phyloP scores from a whole-genome alignment of 768 basidiomycete species.

The Russula vinacea region DNA sequence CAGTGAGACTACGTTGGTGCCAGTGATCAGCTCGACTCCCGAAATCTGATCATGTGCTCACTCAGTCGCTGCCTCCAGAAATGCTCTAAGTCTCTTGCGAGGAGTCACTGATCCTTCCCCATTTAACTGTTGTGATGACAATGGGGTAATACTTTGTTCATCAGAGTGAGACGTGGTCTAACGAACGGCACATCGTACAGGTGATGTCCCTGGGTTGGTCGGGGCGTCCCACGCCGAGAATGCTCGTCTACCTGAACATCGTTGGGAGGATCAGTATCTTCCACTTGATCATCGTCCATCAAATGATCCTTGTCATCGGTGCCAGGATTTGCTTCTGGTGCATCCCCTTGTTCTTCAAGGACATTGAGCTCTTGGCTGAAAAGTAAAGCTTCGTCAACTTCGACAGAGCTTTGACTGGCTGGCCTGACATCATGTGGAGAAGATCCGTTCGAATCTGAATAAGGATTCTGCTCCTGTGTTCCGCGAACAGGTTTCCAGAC shows the following conservation, averaged over 20 bases:
- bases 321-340: constrained; percentile 31
- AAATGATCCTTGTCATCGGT: constrained; percentile 34
- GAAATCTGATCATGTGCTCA: constrained; percentile 5
- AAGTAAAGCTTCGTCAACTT: constrained; percentile 54
- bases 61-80: background rate
- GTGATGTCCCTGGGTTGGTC: constrained; percentile 1
- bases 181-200: constrained; percentile 1
- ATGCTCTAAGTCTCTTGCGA: constrained; percentile 19
- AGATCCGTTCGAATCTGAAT: constrained; percentile 20
- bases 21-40: background rate
- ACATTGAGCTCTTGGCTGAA: constrained; percentile 49
- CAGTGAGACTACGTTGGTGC: background rate
- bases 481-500: constrained; percentile 50
- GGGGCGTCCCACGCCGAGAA: constrained; percentile 12
- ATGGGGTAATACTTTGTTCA: background rate
- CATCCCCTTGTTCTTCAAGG: constrained; percentile 37
- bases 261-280: constrained; percentile 36
- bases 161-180: background rate
- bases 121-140: constrained; percentile 3
- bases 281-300: constrained; percentile 38
- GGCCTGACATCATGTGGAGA: constrained; percentile 7
- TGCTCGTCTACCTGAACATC: constrained; percentile 26
- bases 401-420: constrained; percentile 38
- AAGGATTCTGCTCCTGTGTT: constrained; percentile 18
- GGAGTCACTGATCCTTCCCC: constrained; percentile 7